Conservation (phyloP, 2,329 filamentous ascomycete species). For the Volutella citrinella region DNA sequence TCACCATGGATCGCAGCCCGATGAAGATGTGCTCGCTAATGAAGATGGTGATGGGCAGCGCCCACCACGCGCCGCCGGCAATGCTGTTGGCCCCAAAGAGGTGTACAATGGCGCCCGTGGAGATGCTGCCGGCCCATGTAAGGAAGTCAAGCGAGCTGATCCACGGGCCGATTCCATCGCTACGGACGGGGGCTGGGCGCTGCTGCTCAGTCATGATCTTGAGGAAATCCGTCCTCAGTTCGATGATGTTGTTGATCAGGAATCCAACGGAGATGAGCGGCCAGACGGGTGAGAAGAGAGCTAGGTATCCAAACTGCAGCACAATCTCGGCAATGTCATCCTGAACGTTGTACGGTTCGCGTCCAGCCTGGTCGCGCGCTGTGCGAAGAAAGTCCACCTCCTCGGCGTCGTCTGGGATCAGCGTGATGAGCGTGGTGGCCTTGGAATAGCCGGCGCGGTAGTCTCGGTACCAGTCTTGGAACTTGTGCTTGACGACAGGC, state of each 20-base stretch:
- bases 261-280: slow-evolving; percentile 71
- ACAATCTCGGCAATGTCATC: slow-evolving; percentile 72
- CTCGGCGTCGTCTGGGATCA: slow-evolving; percentile 55
- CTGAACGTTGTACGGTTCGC: slow-evolving; percentile 69
- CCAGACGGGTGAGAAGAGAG: slow-evolving; percentile 73
- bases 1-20: slow-evolving; percentile 46
- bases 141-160: slow-evolving; percentile 66
- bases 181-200: slow-evolving; percentile 64
- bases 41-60: slow-evolving; percentile 67
- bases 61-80: slow-evolving; percentile 59
- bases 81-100: slow-evolving; percentile 61
- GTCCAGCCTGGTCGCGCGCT: slow-evolving; percentile 64
- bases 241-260: slow-evolving; percentile 74
- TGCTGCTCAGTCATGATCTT: slow-evolving; percentile 75
- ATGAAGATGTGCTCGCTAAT: slow-evolving; percentile 72
- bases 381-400: slow-evolving; percentile 62
- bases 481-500: slow-evolving; percentile 63
- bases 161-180: slow-evolving; percentile 74
- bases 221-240: slow-evolving; percentile 72
- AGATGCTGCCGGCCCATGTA: slow-evolving; percentile 70
- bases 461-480: slow-evolving; percentile 42
- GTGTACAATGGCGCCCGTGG: slow-evolving; percentile 69
- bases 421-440: slow-evolving; percentile 44
- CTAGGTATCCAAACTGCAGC: slow-evolving; percentile 70
- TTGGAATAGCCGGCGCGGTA: slow-evolving; percentile 32